Evolutionary conservation across 2,329 filamentous ascomycete species (phyloP).

Genomic region (Nemania sp.): DNA sequence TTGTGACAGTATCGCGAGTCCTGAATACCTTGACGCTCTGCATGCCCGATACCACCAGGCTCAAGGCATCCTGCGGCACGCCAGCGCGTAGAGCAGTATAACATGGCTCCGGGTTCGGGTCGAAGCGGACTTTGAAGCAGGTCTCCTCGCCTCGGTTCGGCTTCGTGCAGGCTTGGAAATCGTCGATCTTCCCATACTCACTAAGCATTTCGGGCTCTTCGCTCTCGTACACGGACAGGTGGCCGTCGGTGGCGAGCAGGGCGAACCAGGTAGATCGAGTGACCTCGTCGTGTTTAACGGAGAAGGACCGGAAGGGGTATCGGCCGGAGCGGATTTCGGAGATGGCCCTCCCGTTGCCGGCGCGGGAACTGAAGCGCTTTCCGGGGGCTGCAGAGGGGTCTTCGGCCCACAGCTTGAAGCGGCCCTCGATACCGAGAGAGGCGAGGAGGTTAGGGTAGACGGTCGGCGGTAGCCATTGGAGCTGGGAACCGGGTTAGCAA

Average conservation of each 20-base stretch:
- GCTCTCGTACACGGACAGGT: conserved; percentile 84
- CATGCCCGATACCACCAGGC: conserved; percentile 88
- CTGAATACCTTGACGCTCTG: conserved; percentile 85
- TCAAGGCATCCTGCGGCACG: conserved; percentile 82
- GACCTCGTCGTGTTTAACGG: conserved; percentile 85
- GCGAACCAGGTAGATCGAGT: conserved; percentile 86
- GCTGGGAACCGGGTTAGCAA: conserved; percentile 60
- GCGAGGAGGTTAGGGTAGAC: conserved; percentile 87
- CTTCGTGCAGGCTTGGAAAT: conserved; percentile 77
- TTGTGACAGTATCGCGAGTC: conserved; percentile 70
- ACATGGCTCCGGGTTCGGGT: conserved; percentile 86
- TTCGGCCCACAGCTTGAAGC: conserved; percentile 93
- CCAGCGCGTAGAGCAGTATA: conserved; percentile 82
- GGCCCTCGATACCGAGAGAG: conserved; percentile 89
- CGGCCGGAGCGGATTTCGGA: conserved; percentile 69
- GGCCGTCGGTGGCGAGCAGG: conserved; percentile 84
- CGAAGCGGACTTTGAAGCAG: conserved; percentile 86
- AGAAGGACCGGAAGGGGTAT: conserved; percentile 82
- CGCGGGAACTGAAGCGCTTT: conserved; percentile 80
- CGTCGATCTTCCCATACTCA: conserved; percentile 80
- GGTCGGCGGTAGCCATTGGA: conserved; percentile 93
- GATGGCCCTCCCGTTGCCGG: conserved; percentile 59
- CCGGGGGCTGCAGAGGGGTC: conserved; percentile 84
- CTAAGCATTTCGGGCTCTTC: conserved; percentile 84
- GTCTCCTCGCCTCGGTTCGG: conserved; percentile 86